Evolutionary conservation across 179 eudicot genomes (phyloP).

Genomic region (Drosera spatulata): DNA sequence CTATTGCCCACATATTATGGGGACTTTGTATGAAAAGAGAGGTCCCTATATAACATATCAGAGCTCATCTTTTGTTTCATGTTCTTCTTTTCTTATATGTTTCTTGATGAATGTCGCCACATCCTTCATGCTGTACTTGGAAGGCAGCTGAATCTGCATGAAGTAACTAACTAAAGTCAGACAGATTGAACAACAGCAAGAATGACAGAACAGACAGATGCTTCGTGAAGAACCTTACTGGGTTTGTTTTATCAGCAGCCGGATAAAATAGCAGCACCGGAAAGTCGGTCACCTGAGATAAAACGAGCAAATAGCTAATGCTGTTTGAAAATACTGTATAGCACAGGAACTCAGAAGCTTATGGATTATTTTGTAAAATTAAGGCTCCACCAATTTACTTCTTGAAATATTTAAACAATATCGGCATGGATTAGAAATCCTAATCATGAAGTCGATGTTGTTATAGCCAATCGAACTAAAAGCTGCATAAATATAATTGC

Average conservation of each 20-base stretch:
- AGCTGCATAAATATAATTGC: too few relatives aligned
- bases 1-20: too few relatives aligned
- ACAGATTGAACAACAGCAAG: background rate
- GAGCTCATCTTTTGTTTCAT: conserved; percentile 58
- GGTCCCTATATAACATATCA: conserved; percentile 14
- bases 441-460: too few relatives aligned
- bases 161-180: conserved; percentile 2
- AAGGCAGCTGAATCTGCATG: conserved; percentile 55
- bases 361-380: too few relatives aligned
- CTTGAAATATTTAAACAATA: too few relatives aligned
- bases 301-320: background rate
- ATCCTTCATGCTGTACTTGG: conserved; percentile 72
- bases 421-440: too few relatives aligned
- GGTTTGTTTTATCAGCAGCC: conserved; percentile 58
- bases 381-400: too few relatives aligned
- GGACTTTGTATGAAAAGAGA: background rate
- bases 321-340: too few relatives aligned
- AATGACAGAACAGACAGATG: background rate
- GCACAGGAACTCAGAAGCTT: too few relatives aligned
- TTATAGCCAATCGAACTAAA: too few relatives aligned
- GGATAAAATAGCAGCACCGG: conserved; percentile 79
- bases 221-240: conserved; percentile 32
- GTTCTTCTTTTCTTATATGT: conserved; percentile 35
- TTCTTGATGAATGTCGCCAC: conserved; percentile 71
- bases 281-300: conserved; percentile 60